Evolutionary conservation across 139 green algal genomes (phyloP), one percentile per base, ranked within the genome.

Genomic region (Coccomyxa sp.): DNA sequence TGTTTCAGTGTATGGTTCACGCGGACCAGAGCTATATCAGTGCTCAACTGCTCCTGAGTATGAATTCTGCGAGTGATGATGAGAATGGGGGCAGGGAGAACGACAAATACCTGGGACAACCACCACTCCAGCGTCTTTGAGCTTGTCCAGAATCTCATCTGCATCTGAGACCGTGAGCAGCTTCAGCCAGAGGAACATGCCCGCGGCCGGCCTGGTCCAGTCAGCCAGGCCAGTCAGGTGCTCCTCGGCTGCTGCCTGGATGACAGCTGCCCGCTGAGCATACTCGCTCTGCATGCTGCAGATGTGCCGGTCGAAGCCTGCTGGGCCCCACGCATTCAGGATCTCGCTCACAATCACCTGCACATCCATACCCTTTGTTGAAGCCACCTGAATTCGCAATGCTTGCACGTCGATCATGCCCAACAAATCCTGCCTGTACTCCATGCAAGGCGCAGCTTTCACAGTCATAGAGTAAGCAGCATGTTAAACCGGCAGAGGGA

Each of bases 131-230:
- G 73, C 81, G 0, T 78, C 74, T 29, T 73, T 44, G 44, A 87
- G 71, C 38, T 72, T 33, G 3, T 80, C 80, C 77, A 86, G 73
- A 5, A 89, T 55, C 70, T 79, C 39, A 33, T 54, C 40, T n/a
- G 78, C 76, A 38, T 82, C 80, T 6, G 79, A 9, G 16, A 85
- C 81, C 12, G 68, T 70, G 6, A 68, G 50, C 73, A 88, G 78
- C 55, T 55, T 74, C 68, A 86, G 18, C 83, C 81, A 88, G n/a
- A 86, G 73, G 69, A 89, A 90, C 83, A 88, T 89, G 64, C 88
- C 82, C 8, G 77, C 85, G 5, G 55, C 22, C 0, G 86, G 86
- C 7, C 31, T 6, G 10, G 35, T 41, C 86, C 85, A 91, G 29
- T 82, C 70, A 4, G 83, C 86, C 73, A 89, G 70, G 12, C 75